Evolutionary conservation across 441 rosid genomes (phyloP), one percentile per base, ranked within the genome.

Genomic region (Populus hybrid): DNA sequence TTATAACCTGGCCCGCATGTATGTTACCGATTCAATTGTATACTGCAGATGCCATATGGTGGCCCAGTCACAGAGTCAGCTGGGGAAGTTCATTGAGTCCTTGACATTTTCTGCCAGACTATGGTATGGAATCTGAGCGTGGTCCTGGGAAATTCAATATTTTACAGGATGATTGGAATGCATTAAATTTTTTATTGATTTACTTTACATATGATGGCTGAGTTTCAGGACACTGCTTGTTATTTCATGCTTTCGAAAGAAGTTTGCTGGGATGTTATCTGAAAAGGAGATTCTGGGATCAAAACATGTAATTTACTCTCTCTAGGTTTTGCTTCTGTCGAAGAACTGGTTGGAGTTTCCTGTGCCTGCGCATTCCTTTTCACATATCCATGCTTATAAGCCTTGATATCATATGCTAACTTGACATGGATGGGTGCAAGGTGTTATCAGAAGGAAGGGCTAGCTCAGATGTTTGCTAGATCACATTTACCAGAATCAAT

Each of bases 141-240:
- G 0, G 71, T 11, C 32, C 76, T 76, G 40, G 24, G 35, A 69
- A 46, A 65, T 28, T 57, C 75, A 36, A 32, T 74, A 28, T 70
- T 77, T 73, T 80, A 1, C 57, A 38, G 10, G 68, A 30, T 70
- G 67, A 24, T 77, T 57, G 21, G 10, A 23, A 61, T 40, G 63
- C 61, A 76, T 77, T 21, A 46, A 38, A 61, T 74, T 69, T 66
- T 75, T 53, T 59, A 18, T 84, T 81, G 73, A 26, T 80, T 75
- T 64, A 66, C 73, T 74, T 81, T 21, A 73, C 71, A 69, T 36
- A 16, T 74, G 75, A 68, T 73, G 80, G 36, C 79, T 79, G 74
- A 84, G 67, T 85, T 89, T 76, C 85, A 96, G 99, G 99, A 89
- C 87, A 72, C 79, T 96, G 67, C 92, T 94, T 67, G 85, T 90